Percentiles rank a stretch among this genome's conserved stretches.
Conservation (phyloP, 2,329 filamentous ascomycete species). For the Elsinoe arachidis region DNA sequence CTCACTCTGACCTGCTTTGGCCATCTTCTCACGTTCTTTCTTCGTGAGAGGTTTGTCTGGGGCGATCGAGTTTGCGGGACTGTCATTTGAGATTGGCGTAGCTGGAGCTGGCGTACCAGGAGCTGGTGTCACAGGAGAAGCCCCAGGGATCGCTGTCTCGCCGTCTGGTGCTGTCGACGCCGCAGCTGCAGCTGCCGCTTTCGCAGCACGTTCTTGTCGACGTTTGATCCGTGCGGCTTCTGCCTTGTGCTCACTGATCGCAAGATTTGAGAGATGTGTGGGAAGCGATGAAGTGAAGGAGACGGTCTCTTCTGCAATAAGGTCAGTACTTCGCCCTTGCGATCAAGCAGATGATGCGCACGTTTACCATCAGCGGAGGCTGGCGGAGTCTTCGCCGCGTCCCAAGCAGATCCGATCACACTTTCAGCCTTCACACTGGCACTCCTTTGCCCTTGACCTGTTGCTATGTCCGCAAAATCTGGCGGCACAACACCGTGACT, state of each 20-base stretch:
- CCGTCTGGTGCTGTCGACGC: conserved; percentile 20
- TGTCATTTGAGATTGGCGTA: conserved; percentile 7
- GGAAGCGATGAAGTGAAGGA: conserved; percentile 38
- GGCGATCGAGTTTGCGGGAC: conserved; percentile 30
- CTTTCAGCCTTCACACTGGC: conserved; percentile 31
- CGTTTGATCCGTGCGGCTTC: conserved; percentile 56
- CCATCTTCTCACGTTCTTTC: conserved; percentile 73
- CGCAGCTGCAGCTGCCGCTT: conserved; percentile 18
- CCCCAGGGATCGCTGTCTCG: conserved; percentile 19
- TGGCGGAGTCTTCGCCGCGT: conserved; percentile 24
- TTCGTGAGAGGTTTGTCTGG: conserved; percentile 62
- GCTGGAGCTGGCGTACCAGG: conserved; percentile 28
- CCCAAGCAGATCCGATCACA: conserved; percentile 32
- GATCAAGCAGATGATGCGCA: not conserved
- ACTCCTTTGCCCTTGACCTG: conserved; percentile 35
- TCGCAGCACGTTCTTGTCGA: conserved; percentile 34
- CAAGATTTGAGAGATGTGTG: conserved; percentile 51
- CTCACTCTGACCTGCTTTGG: conserved; percentile 63
- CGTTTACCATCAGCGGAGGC: conserved; percentile 2
- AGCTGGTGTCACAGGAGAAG: conserved; percentile 23
- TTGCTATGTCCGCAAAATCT: conserved; percentile 67
- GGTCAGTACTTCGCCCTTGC: conserved; percentile 26
- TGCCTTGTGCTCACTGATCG: conserved; percentile 56
- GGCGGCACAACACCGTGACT: conserved; percentile 64
- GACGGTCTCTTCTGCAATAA: conserved; percentile 42